phyloP scores from a whole-genome alignment of 2,329 filamentous ascomycete genomes.

The Waltergamsia citrina region DNA sequence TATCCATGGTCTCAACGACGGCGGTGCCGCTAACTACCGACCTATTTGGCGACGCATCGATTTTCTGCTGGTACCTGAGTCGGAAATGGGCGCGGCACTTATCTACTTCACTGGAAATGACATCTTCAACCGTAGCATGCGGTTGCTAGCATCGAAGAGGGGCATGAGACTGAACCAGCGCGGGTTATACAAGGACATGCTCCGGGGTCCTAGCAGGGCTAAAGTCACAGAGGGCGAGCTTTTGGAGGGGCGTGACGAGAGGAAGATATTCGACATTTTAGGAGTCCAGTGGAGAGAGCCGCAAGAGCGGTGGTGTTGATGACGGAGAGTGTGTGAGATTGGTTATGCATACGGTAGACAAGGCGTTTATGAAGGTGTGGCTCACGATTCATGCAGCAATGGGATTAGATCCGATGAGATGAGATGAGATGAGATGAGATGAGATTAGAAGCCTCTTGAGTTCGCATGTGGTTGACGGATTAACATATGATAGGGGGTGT shows the following conservation, averaged over 20 bases:
- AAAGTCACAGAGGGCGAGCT: constrained; percentile 60
- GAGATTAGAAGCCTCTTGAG: too few species aligned
- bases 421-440: too few species aligned
- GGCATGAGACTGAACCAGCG: constrained; percentile 78
- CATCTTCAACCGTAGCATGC: constrained; percentile 82
- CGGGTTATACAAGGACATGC: constrained; percentile 65
- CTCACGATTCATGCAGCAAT: too few species aligned
- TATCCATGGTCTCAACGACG: constrained; percentile 19
- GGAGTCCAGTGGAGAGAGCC: constrained; percentile 80
- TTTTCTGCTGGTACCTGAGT: constrained; percentile 70
- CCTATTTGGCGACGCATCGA: constrained; percentile 73
- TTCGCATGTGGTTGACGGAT: too few species aligned
- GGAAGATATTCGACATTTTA: constrained; percentile 69
- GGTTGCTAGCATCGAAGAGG: constrained; percentile 70
- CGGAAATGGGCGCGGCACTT: constrained; percentile 72
- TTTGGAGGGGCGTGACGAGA: constrained; percentile 68
- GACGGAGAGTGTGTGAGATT: too few species aligned
- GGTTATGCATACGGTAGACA: too few species aligned
- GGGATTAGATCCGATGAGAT: too few species aligned
- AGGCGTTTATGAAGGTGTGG: too few species aligned
- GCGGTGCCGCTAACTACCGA: constrained; percentile 13
- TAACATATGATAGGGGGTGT: too few species aligned
- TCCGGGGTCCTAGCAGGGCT: constrained; percentile 44
- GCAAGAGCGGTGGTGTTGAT: constrained; percentile 63
- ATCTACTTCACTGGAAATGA: constrained; percentile 97